Evolutionary conservation across 2,329 filamentous ascomycete species (phyloP).

Genomic region (Trichothecium roseum): DNA sequence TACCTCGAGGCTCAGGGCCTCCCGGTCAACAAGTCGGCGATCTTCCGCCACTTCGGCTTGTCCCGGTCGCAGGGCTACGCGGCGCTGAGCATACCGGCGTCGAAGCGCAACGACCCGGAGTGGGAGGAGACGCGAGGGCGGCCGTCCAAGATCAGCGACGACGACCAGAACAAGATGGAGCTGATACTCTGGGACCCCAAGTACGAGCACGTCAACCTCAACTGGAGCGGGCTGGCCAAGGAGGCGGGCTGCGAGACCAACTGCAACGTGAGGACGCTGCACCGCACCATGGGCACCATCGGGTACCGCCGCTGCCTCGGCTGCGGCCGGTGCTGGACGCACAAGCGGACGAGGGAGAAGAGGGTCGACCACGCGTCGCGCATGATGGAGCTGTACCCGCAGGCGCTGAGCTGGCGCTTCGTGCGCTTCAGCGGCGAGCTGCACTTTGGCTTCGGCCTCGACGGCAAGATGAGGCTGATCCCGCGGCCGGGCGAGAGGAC

Average conservation of each 20-base stretch:
- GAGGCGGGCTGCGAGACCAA: constrained; percentile 20
- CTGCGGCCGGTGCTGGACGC: constrained; percentile 18
- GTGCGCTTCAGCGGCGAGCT: constrained; percentile 25
- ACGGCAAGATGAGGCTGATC: constrained; percentile 23
- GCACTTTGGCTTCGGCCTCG: constrained; percentile 26
- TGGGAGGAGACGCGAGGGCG: constrained; percentile 27
- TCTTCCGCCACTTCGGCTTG: constrained; percentile 27
- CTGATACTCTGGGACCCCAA: constrained; percentile 23
- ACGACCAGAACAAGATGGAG: constrained; percentile 25
- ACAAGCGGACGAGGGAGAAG: constrained; percentile 20
- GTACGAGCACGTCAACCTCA: constrained; percentile 19
- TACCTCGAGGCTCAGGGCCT: constrained; percentile 26
- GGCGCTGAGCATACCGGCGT: constrained; percentile 20
- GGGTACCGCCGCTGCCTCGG: constrained; percentile 22
- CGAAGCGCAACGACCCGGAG: constrained; percentile 24
- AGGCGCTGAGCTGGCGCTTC: constrained; percentile 19
- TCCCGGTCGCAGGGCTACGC: constrained; percentile 26
- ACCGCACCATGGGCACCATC: constrained; percentile 25
- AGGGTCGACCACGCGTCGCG: constrained; percentile 21
- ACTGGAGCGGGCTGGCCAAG: constrained; percentile 21
- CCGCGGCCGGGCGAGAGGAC: constrained; percentile 22
- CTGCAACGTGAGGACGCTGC: constrained; percentile 23
- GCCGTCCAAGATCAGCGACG: constrained; percentile 21
- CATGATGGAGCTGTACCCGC: constrained; percentile 20
- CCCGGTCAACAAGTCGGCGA: constrained; percentile 27